These are phyloP conservation scores for Phytophthora pluvialis DNA, from an alignment of 352 stramenopile species.

Conservation along the genomic window DNA sequence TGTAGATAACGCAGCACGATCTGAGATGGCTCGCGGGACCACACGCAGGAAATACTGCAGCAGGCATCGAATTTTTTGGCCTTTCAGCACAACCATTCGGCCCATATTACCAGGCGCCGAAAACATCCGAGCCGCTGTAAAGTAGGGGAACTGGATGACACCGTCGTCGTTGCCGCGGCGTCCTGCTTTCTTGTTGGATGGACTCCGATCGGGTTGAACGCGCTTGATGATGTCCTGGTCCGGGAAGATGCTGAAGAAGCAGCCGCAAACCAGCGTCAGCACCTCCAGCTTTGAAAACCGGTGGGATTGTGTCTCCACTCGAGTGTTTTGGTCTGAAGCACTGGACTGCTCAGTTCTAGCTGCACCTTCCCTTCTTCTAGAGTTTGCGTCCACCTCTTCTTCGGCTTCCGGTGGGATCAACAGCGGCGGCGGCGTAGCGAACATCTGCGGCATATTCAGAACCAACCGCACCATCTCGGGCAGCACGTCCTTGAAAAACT, in stretches of 20 bases:
- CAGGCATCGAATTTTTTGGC: constrained; percentile 72
- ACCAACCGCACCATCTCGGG: constrained; percentile 60
- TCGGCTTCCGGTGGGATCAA: constrained; percentile 38
- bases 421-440: constrained; percentile 41
- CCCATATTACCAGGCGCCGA: constrained; percentile 28
- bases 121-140: constrained; percentile 56
- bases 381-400: not conserved
- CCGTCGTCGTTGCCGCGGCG: constrained; percentile 13
- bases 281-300: constrained; percentile 55
- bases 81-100: constrained; percentile 48
- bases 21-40: constrained; percentile 38
- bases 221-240: constrained; percentile 41
- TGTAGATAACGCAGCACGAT: constrained; percentile 15
- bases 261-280: constrained; percentile 54
- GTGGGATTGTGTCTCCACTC: constrained; percentile 32
- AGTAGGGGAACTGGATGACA: constrained; percentile 57
- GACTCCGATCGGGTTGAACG: constrained; percentile 1
- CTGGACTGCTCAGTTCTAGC: not conserved
- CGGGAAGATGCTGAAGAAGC: constrained; percentile 74
- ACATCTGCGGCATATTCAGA: constrained; percentile 57
- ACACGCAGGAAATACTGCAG: constrained; percentile 75
- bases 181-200: constrained; percentile 11
- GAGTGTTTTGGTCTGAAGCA: constrained; percentile 1
- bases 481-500: constrained; percentile 55
- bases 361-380: not conserved